Evolutionary conservation across 331 rosid genomes (phyloP).

Genomic region (Saraca asoca): DNA sequence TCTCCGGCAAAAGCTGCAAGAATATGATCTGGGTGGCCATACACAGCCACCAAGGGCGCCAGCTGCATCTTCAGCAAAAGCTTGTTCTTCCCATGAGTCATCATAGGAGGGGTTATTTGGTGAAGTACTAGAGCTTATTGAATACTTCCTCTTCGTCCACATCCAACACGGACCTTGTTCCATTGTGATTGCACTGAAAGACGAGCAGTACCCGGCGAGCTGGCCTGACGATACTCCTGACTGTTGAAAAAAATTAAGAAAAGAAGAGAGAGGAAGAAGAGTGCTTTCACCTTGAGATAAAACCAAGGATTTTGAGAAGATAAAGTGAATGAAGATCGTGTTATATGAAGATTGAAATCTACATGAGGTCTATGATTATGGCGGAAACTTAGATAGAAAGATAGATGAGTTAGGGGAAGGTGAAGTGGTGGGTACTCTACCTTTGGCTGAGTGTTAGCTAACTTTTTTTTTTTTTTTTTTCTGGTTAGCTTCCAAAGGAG

Average conservation of each 20-base stretch:
- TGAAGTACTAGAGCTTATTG: slow-evolving; percentile 34
- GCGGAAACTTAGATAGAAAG: slow-evolving; percentile 28
- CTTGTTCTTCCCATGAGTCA: slow-evolving; percentile 93
- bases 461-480: slow-evolving; percentile 43
- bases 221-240: too few relatives aligned
- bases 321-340: background rate
- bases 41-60: slow-evolving; percentile 79
- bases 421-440: slow-evolving; percentile 56
- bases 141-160: slow-evolving; percentile 64
- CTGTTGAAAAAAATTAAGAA: too few relatives aligned
- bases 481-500: slow-evolving; percentile 42
- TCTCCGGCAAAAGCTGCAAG: slow-evolving; percentile 89
- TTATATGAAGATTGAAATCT: slow-evolving; percentile 27
- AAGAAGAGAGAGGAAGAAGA: too few relatives aligned
- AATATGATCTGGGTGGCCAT: slow-evolving; percentile 95
- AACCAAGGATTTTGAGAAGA: background rate
- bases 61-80: slow-evolving; percentile 81
- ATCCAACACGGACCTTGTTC: slow-evolving; percentile 65
- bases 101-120: slow-evolving; percentile 41
- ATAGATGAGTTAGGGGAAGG: slow-evolving; percentile 42
- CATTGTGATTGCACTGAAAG: slow-evolving; percentile 38
- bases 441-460: slow-evolving; percentile 36
- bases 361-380: slow-evolving; percentile 29
- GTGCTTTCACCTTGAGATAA: background rate
- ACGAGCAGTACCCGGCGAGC: too few relatives aligned